A percentile compares a stretch with the other conserved stretches of the same genome.
Evolutionary conservation across 116 monocot species (phyloP).

Genomic region (Phalaenopsis hybrid): DNA sequence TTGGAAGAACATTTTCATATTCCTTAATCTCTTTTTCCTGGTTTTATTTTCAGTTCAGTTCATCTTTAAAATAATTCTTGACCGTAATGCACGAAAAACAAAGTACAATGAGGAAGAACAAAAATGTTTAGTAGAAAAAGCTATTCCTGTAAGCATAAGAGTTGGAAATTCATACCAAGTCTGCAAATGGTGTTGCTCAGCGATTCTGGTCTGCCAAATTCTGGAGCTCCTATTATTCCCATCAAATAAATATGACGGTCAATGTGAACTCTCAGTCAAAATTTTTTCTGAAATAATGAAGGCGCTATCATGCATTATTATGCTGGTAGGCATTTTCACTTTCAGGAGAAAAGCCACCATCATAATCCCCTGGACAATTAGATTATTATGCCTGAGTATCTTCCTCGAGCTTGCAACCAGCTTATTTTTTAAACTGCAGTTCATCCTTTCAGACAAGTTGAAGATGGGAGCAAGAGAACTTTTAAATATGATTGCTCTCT

Average conservation of each 20-base stretch:
- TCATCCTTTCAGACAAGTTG: constrained; percentile 13
- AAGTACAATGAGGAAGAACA: constrained; percentile 12
- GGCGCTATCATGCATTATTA: constrained; percentile 39
- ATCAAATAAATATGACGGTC: constrained; percentile 13
- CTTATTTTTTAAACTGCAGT: constrained; percentile 26
- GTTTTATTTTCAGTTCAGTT: constrained; percentile 21
- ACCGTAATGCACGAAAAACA: constrained; percentile 13
- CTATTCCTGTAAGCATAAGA: constrained; percentile 10
- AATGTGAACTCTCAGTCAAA: constrained; percentile 24
- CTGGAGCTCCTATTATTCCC: constrained; percentile 26
- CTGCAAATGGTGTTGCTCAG: constrained; percentile 49
- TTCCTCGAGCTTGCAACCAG: constrained; percentile 40
- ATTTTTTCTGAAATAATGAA: constrained; percentile 45
- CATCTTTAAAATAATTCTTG: constrained; percentile 24
- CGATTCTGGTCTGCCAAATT: constrained; percentile 34
- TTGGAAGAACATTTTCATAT: constrained; percentile 30
- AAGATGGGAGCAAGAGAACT: constrained; percentile 25
- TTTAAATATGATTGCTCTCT: constrained; percentile 27
- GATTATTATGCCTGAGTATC: constrained; percentile 63
- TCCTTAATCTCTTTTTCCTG: constrained; percentile 50
- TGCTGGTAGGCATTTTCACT: constrained; percentile 23
- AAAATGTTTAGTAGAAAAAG: neutral
- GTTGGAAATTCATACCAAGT: constrained; percentile 40
- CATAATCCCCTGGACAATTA: constrained; percentile 49
- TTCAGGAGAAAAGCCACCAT: constrained; percentile 32